A percentile compares a stretch with the other conserved stretches of the same genome.
phyloP scores from a whole-genome alignment of 2,329 filamentous ascomycete species.

The Alternaria gaisen region DNA sequence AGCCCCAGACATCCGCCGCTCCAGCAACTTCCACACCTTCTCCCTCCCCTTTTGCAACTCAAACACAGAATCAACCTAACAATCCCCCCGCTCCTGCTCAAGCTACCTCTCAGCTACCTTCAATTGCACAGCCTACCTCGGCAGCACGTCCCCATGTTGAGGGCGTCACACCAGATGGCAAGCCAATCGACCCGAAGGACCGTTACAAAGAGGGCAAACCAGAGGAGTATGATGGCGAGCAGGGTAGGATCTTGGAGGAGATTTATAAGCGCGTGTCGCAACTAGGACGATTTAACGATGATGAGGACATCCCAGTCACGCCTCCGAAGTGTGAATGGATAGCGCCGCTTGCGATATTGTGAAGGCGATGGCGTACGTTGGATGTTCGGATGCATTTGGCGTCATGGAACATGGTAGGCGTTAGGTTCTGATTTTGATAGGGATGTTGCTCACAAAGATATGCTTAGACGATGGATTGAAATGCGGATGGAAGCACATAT shows the following conservation, averaged over 20 bases:
- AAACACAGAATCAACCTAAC: constrained; percentile 66
- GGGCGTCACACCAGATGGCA: constrained; percentile 17
- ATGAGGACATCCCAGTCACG: constrained; percentile 76
- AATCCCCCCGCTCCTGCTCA: neutral
- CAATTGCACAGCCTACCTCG: constrained; percentile 55
- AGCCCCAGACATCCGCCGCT: constrained; percentile 21
- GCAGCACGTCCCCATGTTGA: constrained; percentile 17
- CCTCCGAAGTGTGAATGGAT: constrained; percentile 78
- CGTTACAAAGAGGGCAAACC: constrained; percentile 67
- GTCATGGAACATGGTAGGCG: neutral
- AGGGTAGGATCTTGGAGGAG: constrained; percentile 60
- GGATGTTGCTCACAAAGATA: neutral
- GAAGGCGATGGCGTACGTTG: neutral
- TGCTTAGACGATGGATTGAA: neutral
- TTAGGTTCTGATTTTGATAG: neutral
- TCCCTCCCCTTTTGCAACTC: constrained; percentile 27
- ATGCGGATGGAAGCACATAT: neutral
- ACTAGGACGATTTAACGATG: constrained; percentile 72
- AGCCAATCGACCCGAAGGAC: constrained; percentile 47
- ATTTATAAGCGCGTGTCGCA: constrained; percentile 72
- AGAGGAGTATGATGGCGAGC: constrained; percentile 67
- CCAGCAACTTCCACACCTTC: constrained; percentile 16
- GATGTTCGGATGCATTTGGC: neutral
- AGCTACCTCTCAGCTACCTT: constrained; percentile 47
- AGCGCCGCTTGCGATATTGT: constrained; percentile 9